phyloP scores from a whole-genome alignment of 2,329 filamentous ascomycete species.

The Cladophialophora bantiana region DNA sequence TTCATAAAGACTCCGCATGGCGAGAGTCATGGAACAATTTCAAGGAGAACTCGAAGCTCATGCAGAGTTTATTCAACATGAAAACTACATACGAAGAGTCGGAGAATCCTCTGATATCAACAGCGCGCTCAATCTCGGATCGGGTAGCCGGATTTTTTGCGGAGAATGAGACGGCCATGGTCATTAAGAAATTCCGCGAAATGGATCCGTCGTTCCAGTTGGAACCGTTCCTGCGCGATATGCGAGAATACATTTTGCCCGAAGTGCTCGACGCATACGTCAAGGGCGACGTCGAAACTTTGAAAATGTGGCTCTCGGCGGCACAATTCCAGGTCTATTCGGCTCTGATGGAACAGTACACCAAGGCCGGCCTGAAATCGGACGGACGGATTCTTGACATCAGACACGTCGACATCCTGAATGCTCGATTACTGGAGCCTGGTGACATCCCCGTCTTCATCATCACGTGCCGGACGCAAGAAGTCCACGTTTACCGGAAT shows the following conservation, averaged over 20 bases:
- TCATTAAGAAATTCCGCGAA: constrained; percentile 96
- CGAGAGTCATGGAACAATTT: constrained; percentile 99
- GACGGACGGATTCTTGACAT: constrained; percentile 97
- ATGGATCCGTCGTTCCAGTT: constrained; percentile 96
- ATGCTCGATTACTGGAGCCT: constrained; percentile 56
- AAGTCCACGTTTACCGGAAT: constrained; percentile 96
- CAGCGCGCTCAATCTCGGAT: constrained; percentile 92
- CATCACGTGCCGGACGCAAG: constrained; percentile 93
- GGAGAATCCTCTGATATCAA: constrained; percentile 92
- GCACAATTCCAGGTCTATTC: constrained; percentile 97
- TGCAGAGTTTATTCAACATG: constrained; percentile 86
- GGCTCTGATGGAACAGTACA: constrained; percentile 96
- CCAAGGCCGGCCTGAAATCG: constrained; percentile 88
- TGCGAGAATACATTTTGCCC: constrained; percentile 96
- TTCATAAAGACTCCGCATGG: constrained; percentile 97
- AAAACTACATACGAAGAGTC: constrained; percentile 93
- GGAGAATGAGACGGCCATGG: constrained; percentile 96
- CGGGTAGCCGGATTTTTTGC: constrained; percentile 94
- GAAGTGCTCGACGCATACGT: constrained; percentile 98
- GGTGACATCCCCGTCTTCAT: constrained; percentile 83
- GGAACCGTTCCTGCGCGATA: constrained; percentile 91
- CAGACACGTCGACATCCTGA: constrained; percentile 79
- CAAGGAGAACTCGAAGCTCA: constrained; percentile 84
- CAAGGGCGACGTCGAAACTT: constrained; percentile 87
- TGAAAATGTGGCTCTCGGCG: constrained; percentile 94